Evolutionary conservation across 257 asterid genomes (phyloP), one percentile per base, ranked within the genome.

Genomic region (Nicotiana benthamiana): DNA sequence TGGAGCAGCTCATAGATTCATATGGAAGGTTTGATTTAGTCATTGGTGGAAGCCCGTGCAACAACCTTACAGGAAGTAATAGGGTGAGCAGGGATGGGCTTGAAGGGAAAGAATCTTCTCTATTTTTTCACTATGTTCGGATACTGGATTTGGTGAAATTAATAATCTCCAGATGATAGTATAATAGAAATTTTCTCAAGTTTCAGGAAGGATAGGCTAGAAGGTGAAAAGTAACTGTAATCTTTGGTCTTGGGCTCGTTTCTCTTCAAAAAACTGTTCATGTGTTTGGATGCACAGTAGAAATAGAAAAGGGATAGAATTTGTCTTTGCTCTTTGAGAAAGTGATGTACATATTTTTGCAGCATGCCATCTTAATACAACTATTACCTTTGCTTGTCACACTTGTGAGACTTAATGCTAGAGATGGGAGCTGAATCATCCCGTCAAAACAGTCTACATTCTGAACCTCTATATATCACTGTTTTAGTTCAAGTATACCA

Each of bases 351-450:
- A 61, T 61, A 61, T 61, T 24, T 59, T 8, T 9, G 65, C 65
- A 60, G 30, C 65, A 60, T 9, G 52, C 4, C 75, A 32, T 66
- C 52, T 12, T 18, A 18, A 17, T 65, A 9, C n/a, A 30, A 65
- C 26, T 12, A 64, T 34, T 7, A 30, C 18, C 16, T 4, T 52
- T n/a, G n/a, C n/a, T n/a, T n/a, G n/a, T n/a, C n/a, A 9, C 53
- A 46, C 5, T 12, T 51, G 56, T 51, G 56, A 76, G 56, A 34
- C 91, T 82, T 91, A 85, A 87, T 81, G 88, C 51, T 26, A 82
- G 85, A 86, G 80, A 83, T 92, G 86, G 99, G 97, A 34, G 89
- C 94, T 63, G 97, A 92, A 56, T 72, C 80, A 52, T 89, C 89
- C 84, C 83, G 89, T 78, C 98, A 96, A 82, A 82, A 77, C 87